A percentile compares a stretch with the other conserved stretches of the same genome.
phyloP scores from a whole-genome alignment of 2,329 filamentous ascomycete species.

The Fusarium oxysporum region DNA sequence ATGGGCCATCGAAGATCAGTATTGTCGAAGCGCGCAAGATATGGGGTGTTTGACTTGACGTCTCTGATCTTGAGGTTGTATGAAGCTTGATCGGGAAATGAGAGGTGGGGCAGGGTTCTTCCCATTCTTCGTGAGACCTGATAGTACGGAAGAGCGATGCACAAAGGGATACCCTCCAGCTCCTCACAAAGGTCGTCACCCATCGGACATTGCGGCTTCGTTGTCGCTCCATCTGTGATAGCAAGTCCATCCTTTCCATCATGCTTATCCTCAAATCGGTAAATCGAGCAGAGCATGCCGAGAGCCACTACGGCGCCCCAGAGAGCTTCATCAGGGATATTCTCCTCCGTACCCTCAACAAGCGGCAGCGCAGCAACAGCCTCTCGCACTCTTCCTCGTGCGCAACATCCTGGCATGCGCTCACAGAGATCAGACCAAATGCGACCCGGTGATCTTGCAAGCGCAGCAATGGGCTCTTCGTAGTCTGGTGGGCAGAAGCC shows the following conservation, averaged over 20 bases:
- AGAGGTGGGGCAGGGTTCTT: constrained; percentile 62
- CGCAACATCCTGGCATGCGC: constrained; percentile 64
- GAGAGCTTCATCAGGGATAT: constrained; percentile 63
- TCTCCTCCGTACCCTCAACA: constrained; percentile 60
- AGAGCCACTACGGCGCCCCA: constrained; percentile 65
- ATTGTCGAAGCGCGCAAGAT: constrained; percentile 64
- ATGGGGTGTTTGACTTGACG: constrained; percentile 60
- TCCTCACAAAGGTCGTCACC: constrained; percentile 64
- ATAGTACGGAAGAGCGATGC: constrained; percentile 62
- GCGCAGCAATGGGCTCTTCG: constrained; percentile 59
- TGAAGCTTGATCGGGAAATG: constrained; percentile 65
- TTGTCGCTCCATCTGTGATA: constrained; percentile 42
- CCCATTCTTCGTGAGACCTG: constrained; percentile 64
- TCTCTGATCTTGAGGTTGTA: constrained; percentile 65
- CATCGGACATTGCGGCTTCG: constrained; percentile 56
- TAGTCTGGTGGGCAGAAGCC: constrained; percentile 65
- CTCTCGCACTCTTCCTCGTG: constrained; percentile 62
- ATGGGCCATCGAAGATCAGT: constrained; percentile 66
- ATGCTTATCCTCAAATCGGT: constrained; percentile 63
- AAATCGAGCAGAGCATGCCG: constrained; percentile 65
- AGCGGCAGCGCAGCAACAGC: constrained; percentile 61
- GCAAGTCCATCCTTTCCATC: constrained; percentile 64
- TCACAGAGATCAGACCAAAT: constrained; percentile 67
- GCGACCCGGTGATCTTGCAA: constrained; percentile 60
- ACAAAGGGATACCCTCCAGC: constrained; percentile 60